phyloP scores from a whole-genome alignment of 164 flowering plant species.

The Vitis riparia region DNA sequence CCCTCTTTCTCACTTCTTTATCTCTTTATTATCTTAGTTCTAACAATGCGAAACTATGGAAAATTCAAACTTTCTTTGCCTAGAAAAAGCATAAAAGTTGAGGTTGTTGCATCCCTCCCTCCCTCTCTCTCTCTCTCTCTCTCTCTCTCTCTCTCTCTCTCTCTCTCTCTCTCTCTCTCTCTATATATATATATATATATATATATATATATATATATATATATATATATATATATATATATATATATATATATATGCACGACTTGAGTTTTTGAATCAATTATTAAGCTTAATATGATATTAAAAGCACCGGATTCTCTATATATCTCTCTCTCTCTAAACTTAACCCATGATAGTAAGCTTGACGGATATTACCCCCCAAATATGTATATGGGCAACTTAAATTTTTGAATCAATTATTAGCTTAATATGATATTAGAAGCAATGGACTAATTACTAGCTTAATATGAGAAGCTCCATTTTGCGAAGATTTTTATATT shows the following conservation, averaged over 20 bases:
- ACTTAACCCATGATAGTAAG: neutral
- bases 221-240: too few species aligned
- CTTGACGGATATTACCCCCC: neutral
- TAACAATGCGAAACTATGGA: too few species aligned
- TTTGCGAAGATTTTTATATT: too few species aligned
- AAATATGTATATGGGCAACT: neutral
- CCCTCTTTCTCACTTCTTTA: too few species aligned
- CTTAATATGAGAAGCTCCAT: too few species aligned
- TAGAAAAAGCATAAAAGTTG: too few species aligned
- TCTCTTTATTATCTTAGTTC: too few species aligned
- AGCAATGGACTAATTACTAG: too few species aligned
- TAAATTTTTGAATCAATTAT: neutral
- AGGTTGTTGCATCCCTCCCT: neutral
- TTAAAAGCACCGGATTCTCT: neutral
- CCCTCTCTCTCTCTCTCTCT: neutral
- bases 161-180: neutral
- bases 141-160: neutral
- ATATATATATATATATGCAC: too few species aligned
- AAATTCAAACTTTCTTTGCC: too few species aligned
- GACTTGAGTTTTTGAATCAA: neutral
- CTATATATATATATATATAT: too few species aligned
- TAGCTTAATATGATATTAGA: neutral
- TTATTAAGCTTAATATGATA: neutral
- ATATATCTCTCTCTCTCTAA: neutral
- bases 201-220: too few species aligned